Evolutionary conservation across 2,329 filamentous ascomycete species (phyloP).

Genomic region (Paraphaeosphaeria sporulosa): DNA sequence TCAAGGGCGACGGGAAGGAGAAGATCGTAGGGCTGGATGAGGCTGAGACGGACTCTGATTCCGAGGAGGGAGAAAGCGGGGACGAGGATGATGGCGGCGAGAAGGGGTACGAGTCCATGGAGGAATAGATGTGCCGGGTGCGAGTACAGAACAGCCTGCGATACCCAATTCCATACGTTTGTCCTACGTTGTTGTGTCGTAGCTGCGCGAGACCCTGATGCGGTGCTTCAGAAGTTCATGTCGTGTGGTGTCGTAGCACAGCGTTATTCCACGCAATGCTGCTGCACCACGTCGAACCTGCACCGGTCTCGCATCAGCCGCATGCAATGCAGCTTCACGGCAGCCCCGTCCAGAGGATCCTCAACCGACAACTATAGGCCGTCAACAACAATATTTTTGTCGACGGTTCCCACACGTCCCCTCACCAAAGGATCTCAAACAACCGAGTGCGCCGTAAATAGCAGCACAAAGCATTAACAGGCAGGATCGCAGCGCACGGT

Average conservation of each 20-base stretch:
- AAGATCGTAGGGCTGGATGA: constrained; percentile 77
- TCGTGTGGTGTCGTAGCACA: neutral
- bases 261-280: neutral
- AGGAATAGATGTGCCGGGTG: constrained; percentile 38
- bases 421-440: neutral
- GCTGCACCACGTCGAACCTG: constrained; percentile 1
- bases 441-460: constrained; percentile 1
- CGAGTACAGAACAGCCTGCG: constrained; percentile 13
- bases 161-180: constrained; percentile 14
- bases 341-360: neutral
- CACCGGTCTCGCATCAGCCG: neutral
- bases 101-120: constrained; percentile 52
- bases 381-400: neutral
- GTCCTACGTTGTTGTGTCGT: neutral
- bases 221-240: constrained; percentile 1
- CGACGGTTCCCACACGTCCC: neutral
- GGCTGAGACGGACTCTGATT: constrained; percentile 69
- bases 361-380: no score
- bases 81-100: constrained; percentile 48
- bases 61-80: constrained; percentile 56
- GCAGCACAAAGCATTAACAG: neutral
- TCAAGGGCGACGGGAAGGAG: constrained; percentile 72
- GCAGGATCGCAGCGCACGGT: constrained; percentile 10
- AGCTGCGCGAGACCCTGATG: constrained; percentile 1
- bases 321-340: neutral